Percentiles rank a stretch among this genome's conserved stretches.
phyloP scores from a whole-genome alignment of 2,329 filamentous ascomycete species.

The Fusarium zealandicum region DNA sequence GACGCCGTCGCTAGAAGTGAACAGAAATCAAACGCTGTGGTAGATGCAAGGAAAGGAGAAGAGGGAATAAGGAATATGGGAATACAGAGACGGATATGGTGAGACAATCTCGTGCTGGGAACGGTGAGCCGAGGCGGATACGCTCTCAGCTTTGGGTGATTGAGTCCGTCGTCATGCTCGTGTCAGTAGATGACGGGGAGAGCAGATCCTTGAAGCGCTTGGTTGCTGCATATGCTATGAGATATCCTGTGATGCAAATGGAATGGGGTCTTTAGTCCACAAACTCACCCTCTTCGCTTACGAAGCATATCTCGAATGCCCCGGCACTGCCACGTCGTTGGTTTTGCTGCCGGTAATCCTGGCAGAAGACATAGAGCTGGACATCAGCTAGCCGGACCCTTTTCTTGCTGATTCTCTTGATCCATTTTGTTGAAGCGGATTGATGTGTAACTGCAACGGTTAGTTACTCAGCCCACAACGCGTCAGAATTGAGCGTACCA shows the following conservation, averaged over 20 bases:
- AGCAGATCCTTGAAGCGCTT: conserved; percentile 54
- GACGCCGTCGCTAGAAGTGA: conserved; percentile 31
- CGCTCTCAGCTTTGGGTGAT: conserved; percentile 11
- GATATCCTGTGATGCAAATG: not conserved
- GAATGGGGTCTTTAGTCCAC: too few relatives aligned
- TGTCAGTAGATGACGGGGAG: conserved; percentile 31
- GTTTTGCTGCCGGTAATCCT: conserved; percentile 60
- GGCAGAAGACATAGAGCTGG: conserved; percentile 65
- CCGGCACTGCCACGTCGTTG: conserved; percentile 58
- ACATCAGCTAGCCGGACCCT: conserved; percentile 62
- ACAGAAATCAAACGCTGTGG: conserved; percentile 25
- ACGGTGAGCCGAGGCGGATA: not conserved
- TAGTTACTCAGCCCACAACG: not conserved
- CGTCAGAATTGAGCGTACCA: conserved; percentile 49
- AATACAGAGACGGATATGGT: conserved; percentile 1
- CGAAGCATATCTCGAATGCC: conserved; percentile 61
- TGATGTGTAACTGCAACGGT: conserved; percentile 58
- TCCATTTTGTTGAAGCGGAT: conserved; percentile 57
- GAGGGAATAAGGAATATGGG: not conserved
- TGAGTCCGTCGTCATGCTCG: conserved; percentile 27
- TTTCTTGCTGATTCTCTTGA: conserved; percentile 55
- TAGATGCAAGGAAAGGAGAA: not conserved
- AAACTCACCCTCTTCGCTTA: conserved; percentile 49
- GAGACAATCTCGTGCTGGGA: conserved; percentile 4
- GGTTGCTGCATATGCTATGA: conserved; percentile 29